Percentiles rank a stretch among this genome's conserved stretches.
Evolutionary conservation across 108 stramenopile genomes (phyloP).

Genomic region (Thalassiosira profunda): DNA sequence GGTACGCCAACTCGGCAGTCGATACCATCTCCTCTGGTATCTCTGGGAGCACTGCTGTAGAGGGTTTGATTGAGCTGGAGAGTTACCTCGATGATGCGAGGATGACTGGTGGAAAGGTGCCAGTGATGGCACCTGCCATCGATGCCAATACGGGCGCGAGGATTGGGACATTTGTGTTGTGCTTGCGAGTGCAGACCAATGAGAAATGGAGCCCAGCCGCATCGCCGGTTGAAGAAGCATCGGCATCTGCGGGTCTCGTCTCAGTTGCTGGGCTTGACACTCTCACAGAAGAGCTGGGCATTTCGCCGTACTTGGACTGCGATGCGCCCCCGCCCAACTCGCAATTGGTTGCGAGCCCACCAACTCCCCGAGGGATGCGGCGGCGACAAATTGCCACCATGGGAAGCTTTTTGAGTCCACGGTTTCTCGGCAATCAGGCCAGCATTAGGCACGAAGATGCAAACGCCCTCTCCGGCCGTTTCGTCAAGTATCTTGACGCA

Average conservation of each 20-base stretch:
- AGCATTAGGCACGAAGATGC: constrained; percentile 50
- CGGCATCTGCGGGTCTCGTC: constrained; percentile 54
- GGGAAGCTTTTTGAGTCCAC: constrained; percentile 70
- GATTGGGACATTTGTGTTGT: constrained; percentile 56
- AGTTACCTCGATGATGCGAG: constrained; percentile 25
- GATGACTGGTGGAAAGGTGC: constrained; percentile 12
- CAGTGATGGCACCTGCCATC: constrained; percentile 52
- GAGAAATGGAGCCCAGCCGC: not conserved
- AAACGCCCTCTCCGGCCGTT: constrained; percentile 49
- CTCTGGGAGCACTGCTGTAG: constrained; percentile 15
- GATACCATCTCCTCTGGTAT: too few species aligned
- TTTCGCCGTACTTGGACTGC: constrained; percentile 48
- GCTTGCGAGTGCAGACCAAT: constrained; percentile 52
- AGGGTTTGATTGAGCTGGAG: constrained; percentile 39
- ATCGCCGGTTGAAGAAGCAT: not conserved
- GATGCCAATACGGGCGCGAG: constrained; percentile 37
- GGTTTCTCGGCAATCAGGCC: constrained; percentile 66
- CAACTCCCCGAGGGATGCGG: constrained; percentile 18
- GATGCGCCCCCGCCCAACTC: constrained; percentile 12
- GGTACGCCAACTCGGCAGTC: not conserved
- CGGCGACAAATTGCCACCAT: constrained; percentile 79
- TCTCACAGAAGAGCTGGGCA: constrained; percentile 50
- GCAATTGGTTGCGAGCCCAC: not conserved
- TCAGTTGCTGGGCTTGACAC: constrained; percentile 68
- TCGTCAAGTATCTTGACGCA: constrained; percentile 35